Conservation (phyloP, 345 rosid genomes). For the Melaleuca quinquenervia region DNA sequence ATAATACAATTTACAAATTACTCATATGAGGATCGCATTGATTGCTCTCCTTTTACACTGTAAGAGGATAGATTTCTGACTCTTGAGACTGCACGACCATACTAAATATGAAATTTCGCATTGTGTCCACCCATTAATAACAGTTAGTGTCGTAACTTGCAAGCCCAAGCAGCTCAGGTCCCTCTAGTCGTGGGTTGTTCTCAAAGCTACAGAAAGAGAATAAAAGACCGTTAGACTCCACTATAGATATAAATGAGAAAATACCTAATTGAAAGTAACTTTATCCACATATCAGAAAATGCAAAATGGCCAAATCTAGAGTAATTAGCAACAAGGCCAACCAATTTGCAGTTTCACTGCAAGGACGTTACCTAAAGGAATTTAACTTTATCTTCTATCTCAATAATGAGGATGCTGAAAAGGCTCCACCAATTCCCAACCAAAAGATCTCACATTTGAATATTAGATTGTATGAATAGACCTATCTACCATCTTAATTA, state of each 20-base stretch:
- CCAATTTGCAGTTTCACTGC: background rate
- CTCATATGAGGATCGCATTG: background rate
- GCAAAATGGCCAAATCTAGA: background rate
- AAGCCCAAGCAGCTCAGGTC: conserved; percentile 84
- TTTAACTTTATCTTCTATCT: background rate
- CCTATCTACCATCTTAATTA: background rate
- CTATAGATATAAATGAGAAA: background rate
- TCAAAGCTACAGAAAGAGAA: conserved; percentile 44
- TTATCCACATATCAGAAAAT: background rate
- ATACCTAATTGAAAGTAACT: background rate
- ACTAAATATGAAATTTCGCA: background rate
- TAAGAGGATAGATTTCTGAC: conserved; percentile 4
- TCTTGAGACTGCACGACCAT: conserved; percentile 2
- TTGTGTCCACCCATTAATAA: conserved; percentile 21
- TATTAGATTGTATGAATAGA: background rate
- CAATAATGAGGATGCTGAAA: background rate
- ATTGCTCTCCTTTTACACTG: background rate
- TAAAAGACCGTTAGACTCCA: background rate
- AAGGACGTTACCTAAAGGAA: background rate
- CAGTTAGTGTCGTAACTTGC: conserved; percentile 89
- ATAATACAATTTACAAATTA: background rate
- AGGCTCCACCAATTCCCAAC: background rate
- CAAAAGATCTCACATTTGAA: background rate
- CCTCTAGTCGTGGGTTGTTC: conserved; percentile 82
- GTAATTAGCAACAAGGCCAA: background rate